Percentiles rank a stretch among this genome's conserved stretches.
Evolutionary conservation across 1,139 yeast species (phyloP).

Genomic region (Yamadazyma spencermartinsiae): DNA sequence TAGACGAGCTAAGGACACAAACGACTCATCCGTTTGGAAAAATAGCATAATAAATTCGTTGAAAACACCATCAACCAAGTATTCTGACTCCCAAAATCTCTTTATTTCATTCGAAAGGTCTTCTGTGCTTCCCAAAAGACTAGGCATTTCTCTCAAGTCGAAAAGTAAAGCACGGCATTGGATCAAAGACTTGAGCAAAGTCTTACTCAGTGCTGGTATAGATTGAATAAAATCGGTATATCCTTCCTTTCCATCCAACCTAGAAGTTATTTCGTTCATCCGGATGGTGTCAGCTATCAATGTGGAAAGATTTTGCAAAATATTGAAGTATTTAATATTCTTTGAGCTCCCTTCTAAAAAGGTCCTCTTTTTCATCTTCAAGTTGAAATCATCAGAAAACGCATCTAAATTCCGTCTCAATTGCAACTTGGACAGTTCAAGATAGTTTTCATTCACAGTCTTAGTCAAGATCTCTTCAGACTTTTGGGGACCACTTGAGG

Average conservation of each 20-base stretch:
- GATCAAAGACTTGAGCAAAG: constrained; percentile 39
- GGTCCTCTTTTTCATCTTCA: constrained; percentile 9
- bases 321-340: constrained; percentile 20
- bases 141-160: constrained; percentile 18
- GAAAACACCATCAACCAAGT: constrained; percentile 31
- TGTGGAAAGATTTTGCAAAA: constrained; percentile 23
- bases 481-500: constrained; percentile 17
- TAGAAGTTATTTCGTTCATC: constrained; percentile 54
- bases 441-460: constrained; percentile 11
- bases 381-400: constrained; percentile 14
- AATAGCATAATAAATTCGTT: constrained; percentile 39
- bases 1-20: constrained; percentile 30
- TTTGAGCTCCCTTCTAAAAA: constrained; percentile 18
- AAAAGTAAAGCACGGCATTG: constrained; percentile 27
- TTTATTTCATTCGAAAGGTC: constrained; percentile 20
- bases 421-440: constrained; percentile 10
- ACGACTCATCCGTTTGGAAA: constrained; percentile 49
- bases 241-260: constrained; percentile 41
- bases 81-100: constrained; percentile 28
- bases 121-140: constrained; percentile 15
- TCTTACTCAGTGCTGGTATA: constrained; percentile 33
- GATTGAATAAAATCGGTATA: constrained; percentile 34
- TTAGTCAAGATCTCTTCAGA: constrained; percentile 9
- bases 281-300: constrained; percentile 57
- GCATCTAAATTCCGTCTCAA: constrained; percentile 13